Evolutionary conservation across 192 early-diverging fungal species (phyloP).

Genomic region (Globomyces pollinis-pini): DNA sequence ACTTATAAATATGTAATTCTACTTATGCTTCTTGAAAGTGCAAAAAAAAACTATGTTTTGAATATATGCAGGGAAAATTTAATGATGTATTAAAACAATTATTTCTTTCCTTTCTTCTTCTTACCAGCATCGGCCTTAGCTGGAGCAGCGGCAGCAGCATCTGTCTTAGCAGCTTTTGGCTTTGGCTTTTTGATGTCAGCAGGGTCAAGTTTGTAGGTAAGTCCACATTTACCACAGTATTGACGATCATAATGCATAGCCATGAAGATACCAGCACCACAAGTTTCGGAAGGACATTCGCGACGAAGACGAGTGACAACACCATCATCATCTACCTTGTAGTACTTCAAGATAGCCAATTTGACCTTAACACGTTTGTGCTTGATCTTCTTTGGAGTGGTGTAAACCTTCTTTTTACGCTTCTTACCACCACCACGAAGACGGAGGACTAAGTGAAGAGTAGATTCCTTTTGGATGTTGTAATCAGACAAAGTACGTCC

Average conservation of each 20-base stretch:
- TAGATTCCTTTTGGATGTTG: constrained; percentile 63
- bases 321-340: constrained; percentile 96
- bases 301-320: constrained; percentile 97
- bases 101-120: constrained; percentile 36
- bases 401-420: constrained; percentile 99
- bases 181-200: constrained; percentile 12
- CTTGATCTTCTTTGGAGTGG: constrained; percentile 99
- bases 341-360: constrained; percentile 97
- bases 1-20: no score
- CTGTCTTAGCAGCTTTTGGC: constrained; percentile 53
- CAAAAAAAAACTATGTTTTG: no score
- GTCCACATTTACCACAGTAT: constrained; percentile 94
- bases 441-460: constrained; percentile 64
- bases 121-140: constrained; percentile 8
- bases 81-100: constrained; percentile 11
- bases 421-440: constrained; percentile 88
- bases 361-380: constrained; percentile 99
- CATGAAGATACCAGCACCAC: constrained; percentile 99
- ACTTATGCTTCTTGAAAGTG: no score
- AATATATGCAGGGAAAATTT: no score
- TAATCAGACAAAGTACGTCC: constrained; percentile 60
- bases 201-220: constrained; percentile 87
- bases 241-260: constrained; percentile 96
- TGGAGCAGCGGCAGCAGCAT: constrained; percentile 5
- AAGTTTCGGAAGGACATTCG: constrained; percentile 93